Base-by-base conservation (phyloP, 768 basidiomycete genomes). In the Termitomyces sp. region DNA sequence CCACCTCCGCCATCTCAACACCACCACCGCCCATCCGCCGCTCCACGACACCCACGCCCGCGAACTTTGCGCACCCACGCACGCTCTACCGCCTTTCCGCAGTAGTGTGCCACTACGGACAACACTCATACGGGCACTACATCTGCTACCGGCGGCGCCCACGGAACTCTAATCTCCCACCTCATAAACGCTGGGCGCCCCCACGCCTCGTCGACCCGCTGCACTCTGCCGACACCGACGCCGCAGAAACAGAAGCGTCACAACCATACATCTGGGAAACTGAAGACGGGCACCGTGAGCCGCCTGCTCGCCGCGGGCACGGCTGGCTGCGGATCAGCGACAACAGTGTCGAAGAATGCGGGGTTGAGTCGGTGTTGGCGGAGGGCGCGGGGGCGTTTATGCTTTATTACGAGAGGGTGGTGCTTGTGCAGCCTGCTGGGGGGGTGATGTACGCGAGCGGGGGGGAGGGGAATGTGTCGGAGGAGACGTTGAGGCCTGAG, bases 291-390 rank as follows among this genome's bases (percentile, higher is more conserved):
- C 68, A 66, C 1, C 66, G 63, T n/a, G 68, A 47, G 52, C 8
- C 60, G 64, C 12, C 75, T 81, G 2, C 86, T 86, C 58, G 68
- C 7, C 75, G 82, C 2, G 87, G 88, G 7, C 77, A 75, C 32
- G 90, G 93, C 2, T 98, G 96, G 96, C 76, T 97, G 59, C 79
- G 93, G 60, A 88, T 95, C 62, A 93, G 91, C 69, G 96, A 99
- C 74, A 89, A 92, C 66, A 76, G 83, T 4, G 92, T 95, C 57
- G 77, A 81, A 36, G 89, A 93, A 67, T 86, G 86, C 42, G 89
- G 88, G 32, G 81, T 94, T 57, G 86, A 89, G 75, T 77, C 78
- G 57, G 92, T 93, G 69, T 73, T 92, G 57, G 76, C 80, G 69
- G 90, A 90, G 80, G 89, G 88, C 56, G 78, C 83, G 20, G 77